Evolutionary conservation across 768 basidiomycete genomes (phyloP).

Genomic region (Tulasnella sp.): DNA sequence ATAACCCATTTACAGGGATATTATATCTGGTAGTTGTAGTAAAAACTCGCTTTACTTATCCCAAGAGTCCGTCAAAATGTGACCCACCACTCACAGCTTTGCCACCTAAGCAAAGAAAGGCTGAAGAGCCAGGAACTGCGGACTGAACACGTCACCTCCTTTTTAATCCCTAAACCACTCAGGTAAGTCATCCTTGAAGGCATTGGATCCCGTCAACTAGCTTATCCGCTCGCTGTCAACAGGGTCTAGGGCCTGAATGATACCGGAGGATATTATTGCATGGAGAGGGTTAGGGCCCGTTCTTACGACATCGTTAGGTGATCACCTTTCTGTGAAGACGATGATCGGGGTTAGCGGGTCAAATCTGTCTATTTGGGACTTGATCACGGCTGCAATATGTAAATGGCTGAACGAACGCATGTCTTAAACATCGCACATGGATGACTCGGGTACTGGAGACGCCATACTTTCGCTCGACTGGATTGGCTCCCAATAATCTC

Average conservation of each 20-base stretch:
- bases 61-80: not conserved
- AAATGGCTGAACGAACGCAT: not conserved
- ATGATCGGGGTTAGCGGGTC: not conserved
- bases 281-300: not conserved
- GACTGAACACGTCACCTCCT: constrained; percentile 1
- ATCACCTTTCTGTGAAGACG: not conserved
- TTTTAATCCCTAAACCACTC: not conserved
- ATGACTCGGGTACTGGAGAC: not conserved
- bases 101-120: not conserved
- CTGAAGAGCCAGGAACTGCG: not conserved
- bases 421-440: not conserved
- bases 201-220: not conserved
- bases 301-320: not conserved
- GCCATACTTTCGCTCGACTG: not conserved
- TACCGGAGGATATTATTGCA: not conserved
- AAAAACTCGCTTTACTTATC: not conserved
- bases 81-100: not conserved
- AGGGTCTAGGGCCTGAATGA: not conserved
- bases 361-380: not conserved
- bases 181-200: not conserved
- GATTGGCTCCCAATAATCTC: no score
- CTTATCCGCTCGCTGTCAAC: not conserved
- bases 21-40: not conserved
- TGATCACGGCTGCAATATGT: not conserved
- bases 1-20: not conserved